Percentiles rank a stretch among this genome's conserved stretches.
phyloP scores from a whole-genome alignment of 208 protist species.

The Leishmania gerbilli region DNA sequence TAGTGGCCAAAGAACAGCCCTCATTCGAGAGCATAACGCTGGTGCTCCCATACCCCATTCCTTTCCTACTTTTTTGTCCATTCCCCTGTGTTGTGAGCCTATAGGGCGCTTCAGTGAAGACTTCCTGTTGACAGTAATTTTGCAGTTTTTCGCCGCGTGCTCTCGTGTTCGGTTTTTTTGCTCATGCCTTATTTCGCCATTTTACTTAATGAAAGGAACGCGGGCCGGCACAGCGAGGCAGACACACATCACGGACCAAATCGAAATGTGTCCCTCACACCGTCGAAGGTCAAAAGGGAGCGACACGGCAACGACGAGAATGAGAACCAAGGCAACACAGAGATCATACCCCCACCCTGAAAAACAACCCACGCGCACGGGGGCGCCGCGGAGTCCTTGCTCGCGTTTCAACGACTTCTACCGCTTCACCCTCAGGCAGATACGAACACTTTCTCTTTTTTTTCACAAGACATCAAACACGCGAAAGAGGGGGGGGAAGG shows the following conservation, averaged over 20 bases:
- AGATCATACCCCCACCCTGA: neutral
- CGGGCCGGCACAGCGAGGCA: neutral
- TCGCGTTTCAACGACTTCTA: neutral
- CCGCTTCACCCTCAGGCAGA: neutral
- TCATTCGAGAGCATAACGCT: neutral
- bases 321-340: constrained; percentile 11
- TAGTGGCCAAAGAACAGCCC: neutral
- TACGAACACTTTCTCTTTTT: neutral
- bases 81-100: neutral
- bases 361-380: neutral
- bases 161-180: neutral
- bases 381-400: neutral
- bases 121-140: neutral
- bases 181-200: constrained; percentile 5
- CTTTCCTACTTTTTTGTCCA: neutral
- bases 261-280: neutral
- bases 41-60: neutral
- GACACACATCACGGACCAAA: neutral
- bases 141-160: neutral
- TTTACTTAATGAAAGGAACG: constrained; percentile 11
- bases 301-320: constrained; percentile 23
- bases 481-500: neutral
- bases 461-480: constrained; percentile 2
- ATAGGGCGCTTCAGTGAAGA: neutral
- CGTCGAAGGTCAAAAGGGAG: constrained; percentile 4